Conservation (phyloP, 768 basidiomycete species). For the Trametes villosa region DNA sequence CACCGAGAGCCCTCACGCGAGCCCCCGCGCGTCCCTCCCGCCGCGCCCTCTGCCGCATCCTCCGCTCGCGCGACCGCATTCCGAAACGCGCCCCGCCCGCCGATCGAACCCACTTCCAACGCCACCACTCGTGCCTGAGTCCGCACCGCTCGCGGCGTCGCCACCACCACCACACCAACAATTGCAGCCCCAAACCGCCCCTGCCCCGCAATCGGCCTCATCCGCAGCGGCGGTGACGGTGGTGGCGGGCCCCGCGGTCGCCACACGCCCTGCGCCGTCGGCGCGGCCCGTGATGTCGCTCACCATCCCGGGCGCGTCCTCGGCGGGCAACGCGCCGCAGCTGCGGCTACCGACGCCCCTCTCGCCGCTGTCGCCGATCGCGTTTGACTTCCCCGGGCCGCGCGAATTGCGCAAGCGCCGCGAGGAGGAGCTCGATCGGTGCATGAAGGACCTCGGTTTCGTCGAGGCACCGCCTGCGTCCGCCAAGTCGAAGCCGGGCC, state of each 20-base stretch:
- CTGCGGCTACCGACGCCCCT: background rate
- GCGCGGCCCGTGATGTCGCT: conserved; percentile 7
- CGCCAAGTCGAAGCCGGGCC: background rate
- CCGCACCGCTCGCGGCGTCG: no score
- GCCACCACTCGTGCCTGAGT: conserved; percentile 4
- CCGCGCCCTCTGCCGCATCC: conserved; percentile 16
- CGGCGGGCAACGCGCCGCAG: background rate
- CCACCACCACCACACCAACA: background rate
- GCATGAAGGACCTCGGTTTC: conserved; percentile 22
- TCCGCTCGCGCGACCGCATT: background rate
- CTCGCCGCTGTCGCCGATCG: conserved; percentile 20
- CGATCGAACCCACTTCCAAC: conserved; percentile 1
- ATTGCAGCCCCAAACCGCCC: background rate
- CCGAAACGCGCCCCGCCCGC: background rate
- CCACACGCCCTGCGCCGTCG: background rate
- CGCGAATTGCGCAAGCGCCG: conserved; percentile 13
- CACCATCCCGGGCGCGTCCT: background rate
- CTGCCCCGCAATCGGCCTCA: background rate
- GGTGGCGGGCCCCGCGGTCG: background rate
- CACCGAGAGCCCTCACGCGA: background rate
- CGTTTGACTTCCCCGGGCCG: conserved; percentile 15
- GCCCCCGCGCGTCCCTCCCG: background rate
- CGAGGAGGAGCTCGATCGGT: conserved; percentile 17
- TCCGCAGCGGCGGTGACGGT: background rate
- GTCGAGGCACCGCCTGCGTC: conserved; percentile 11